Evolutionary conservation across 2,329 filamentous ascomycete genomes (phyloP), one percentile per base, ranked within the genome.

Genomic region (Uncinocarpus reesii): DNA sequence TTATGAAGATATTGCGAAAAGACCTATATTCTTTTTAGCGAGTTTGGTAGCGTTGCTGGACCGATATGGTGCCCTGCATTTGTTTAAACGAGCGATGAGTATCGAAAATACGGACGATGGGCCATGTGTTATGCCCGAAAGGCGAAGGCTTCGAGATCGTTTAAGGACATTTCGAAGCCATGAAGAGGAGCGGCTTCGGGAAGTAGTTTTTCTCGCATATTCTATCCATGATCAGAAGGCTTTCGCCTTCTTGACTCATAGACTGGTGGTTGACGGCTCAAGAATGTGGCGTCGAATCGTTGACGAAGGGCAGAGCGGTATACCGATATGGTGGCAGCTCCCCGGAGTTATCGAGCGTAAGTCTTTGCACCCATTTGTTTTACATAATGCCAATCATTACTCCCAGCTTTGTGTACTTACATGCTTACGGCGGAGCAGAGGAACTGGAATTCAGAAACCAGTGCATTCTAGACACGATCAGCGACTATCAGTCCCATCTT

Each of bases 381-480:
- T 15, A 15, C 26, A 13, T 3, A n/a, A 2, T 15, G 7, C 24
- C 24, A 6, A 26, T 24, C 20, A n/a, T n/a, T n/a, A n/a, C n/a
- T n/a, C n/a, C n/a, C n/a, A n/a, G n/a, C n/a, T n/a, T n/a, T n/a
- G n/a, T n/a, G n/a, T n/a, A n/a, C n/a, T n/a, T n/a, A n/a, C 45
- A 44, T 50, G 37, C 47, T 49, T 11, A 29, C 8, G 36, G 32
- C 21, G 11, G 7, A 45, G 15, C 34, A 70, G 68, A 70, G 52
- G 68, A 71, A 57, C 53, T 71, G n/a, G 65, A 64, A 31, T 63
- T 62, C 52, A 60, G 68, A 40, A 64, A 67, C 13, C 61, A 68
- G 51, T 65, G 58, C 43, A 59, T 70, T 32, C 48, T 71, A 15
- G 63, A 69, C 46, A 70, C 67, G 4, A 64, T 71, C 20, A 64